Evolutionary conservation across 202 grass and related monocot species (phyloP).

Genomic region (Alloteropsis angusta): DNA sequence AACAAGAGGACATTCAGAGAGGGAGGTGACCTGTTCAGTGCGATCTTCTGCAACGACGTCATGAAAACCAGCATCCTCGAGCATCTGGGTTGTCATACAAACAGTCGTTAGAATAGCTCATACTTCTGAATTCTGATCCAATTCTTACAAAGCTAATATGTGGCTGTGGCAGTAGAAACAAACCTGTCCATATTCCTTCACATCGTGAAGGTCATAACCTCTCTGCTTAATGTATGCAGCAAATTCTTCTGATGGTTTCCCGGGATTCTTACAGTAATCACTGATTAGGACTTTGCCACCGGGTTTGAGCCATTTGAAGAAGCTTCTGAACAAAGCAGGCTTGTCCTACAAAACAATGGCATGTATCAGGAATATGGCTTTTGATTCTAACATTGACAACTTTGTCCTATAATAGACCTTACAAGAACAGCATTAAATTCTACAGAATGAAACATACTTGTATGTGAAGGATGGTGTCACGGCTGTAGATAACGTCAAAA

Average conservation of each 20-base stretch:
- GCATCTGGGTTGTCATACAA: too few species aligned
- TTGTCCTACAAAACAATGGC: conserved; percentile 71
- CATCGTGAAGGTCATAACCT: conserved; percentile 75
- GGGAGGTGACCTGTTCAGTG: conserved; percentile 76
- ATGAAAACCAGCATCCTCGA: conserved; percentile 56
- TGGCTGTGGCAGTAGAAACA: too few species aligned
- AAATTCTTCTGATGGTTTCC: conserved; percentile 61
- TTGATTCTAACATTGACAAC: too few species aligned
- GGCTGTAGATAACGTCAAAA: conserved; percentile 72
- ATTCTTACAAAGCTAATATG: too few species aligned
- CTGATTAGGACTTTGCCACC: conserved; percentile 76
- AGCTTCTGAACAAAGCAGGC: conserved; percentile 49
- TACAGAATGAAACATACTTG: conserved; percentile 65
- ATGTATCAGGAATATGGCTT: too few species aligned
- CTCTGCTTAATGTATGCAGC: conserved; percentile 68
- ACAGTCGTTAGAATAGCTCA: too few species aligned
- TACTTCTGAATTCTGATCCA: too few species aligned
- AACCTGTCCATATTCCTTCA: conserved; percentile 74
- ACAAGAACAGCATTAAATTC: too few species aligned
- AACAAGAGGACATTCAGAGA: too few species aligned
- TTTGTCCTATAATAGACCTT: too few species aligned
- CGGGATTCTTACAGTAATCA: conserved; percentile 64
- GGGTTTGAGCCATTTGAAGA: conserved; percentile 83
- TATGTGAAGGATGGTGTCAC: conserved; percentile 88
- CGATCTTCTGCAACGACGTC: conserved; percentile 59